Percentiles rank a stretch among this genome's conserved stretches.
phyloP scores from a whole-genome alignment of 371 early-diverging fungal genomes.

The Choanephora cucurbitarum region DNA sequence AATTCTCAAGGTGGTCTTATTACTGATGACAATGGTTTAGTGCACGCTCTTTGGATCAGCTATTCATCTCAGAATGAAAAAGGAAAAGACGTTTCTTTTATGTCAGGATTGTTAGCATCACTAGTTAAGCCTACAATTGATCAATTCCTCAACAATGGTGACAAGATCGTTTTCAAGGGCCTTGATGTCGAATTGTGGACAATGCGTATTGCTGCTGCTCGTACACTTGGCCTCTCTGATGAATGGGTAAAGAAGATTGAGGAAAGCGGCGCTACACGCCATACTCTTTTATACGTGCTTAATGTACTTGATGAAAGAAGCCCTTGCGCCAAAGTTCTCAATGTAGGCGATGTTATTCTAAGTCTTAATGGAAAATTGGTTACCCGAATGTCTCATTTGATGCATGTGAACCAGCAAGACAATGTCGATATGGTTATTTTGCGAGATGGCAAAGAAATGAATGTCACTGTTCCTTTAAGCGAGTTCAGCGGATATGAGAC shows the following conservation, averaged over 20 bases:
- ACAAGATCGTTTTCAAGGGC: conserved; percentile 50
- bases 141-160: conserved; percentile 43
- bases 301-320: conserved; percentile 59
- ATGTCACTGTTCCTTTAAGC: conserved; percentile 59
- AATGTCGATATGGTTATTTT: conserved; percentile 59
- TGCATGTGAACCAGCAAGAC: conserved; percentile 29
- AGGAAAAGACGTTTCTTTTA: conserved; percentile 57
- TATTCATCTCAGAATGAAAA: conserved; percentile 66
- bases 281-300: conserved; percentile 71
- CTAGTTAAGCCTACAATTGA: conserved; percentile 43
- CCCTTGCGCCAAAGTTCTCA: conserved; percentile 62
- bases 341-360: conserved; percentile 89
- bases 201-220: conserved; percentile 78
- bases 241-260: conserved; percentile 70
- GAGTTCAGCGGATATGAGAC: conserved; percentile 60
- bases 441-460: conserved; percentile 58
- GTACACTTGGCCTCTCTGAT: conserved; percentile 78
- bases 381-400: conserved; percentile 65
- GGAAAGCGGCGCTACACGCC: conserved; percentile 64
- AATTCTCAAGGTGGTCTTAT: conserved; percentile 73
- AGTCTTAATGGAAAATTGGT: conserved; percentile 70
- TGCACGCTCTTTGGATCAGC: conserved; percentile 80
- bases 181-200: conserved; percentile 82
- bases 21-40: conserved; percentile 66
- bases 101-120: conserved; percentile 63